These are phyloP conservation scores for Wakefieldia striispora DNA, from an alignment of 768 basidiomycete genomes.

Conservation along the genomic window DNA sequence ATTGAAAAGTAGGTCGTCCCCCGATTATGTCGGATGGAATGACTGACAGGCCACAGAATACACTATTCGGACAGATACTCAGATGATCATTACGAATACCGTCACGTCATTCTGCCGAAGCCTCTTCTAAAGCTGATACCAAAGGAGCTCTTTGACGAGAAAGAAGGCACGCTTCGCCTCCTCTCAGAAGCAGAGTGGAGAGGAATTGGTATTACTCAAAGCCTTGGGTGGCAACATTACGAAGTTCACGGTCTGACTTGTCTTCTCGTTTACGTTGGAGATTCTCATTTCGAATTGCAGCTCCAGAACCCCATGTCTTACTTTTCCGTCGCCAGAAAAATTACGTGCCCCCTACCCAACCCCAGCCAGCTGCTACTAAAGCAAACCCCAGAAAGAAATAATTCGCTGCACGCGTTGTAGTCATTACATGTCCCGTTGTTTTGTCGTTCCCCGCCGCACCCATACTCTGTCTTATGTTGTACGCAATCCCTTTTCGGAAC, in stretches of 20 bases:
- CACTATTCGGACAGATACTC: conserved; percentile 91
- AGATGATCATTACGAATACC: conserved; percentile 92
- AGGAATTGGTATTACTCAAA: conserved; percentile 94
- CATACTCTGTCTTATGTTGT: conserved; percentile 13
- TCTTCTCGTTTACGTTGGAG: not conserved
- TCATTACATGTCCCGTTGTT: conserved; percentile 21
- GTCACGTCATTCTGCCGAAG: conserved; percentile 96
- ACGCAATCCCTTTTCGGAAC: conserved; percentile 8
- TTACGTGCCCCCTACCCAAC: conserved; percentile 54
- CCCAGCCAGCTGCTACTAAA: conserved; percentile 34
- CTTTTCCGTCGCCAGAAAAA: conserved; percentile 85
- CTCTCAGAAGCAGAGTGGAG: conserved; percentile 91
- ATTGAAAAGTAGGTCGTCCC: conserved; percentile 63
- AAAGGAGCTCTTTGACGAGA: conserved; percentile 76
- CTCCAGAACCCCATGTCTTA: conserved; percentile 90
- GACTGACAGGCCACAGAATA: conserved; percentile 49
- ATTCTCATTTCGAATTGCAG: conserved; percentile 38
- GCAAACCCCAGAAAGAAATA: conserved; percentile 47
- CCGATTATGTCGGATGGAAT: conserved; percentile 14
- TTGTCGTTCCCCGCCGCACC: conserved; percentile 22
- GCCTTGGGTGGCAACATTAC: conserved; percentile 95
- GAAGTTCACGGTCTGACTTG: conserved; percentile 83
- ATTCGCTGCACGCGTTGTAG: conserved; percentile 9
- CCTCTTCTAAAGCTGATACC: conserved; percentile 92
- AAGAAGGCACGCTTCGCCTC: conserved; percentile 77